Conservation (phyloP, 352 stramenopile genomes). For the Globisporangium spiculum region DNA sequence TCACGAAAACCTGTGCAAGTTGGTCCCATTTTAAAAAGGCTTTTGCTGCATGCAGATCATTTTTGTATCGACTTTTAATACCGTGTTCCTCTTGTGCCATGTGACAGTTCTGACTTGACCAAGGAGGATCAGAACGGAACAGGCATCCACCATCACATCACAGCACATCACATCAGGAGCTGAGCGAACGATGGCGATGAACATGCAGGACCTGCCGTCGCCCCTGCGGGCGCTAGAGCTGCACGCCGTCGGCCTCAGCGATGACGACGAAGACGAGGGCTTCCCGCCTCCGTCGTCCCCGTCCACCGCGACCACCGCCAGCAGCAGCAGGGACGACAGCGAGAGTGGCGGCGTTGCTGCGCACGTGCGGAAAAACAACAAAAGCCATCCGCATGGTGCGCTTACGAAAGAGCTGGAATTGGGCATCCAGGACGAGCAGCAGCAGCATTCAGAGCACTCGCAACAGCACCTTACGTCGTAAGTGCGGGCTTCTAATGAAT, state of each 20-base stretch:
- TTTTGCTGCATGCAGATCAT: neutral
- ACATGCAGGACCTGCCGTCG: constrained; percentile 13
- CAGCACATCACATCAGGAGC: neutral
- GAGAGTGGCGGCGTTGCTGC: neutral
- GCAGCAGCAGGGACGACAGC: constrained; percentile 10
- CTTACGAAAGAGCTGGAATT: constrained; percentile 14
- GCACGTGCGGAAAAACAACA: constrained; percentile 1
- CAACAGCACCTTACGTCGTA: constrained; percentile 44
- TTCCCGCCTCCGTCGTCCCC: constrained; percentile 16
- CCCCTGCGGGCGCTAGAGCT: constrained; percentile 29
- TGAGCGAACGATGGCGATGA: constrained; percentile 5
- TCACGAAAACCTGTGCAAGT: too few species aligned
- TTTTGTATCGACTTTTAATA: neutral
- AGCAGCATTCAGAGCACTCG: constrained; percentile 21
- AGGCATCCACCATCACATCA: neutral
- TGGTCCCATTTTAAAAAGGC: neutral
- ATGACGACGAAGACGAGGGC: constrained; percentile 20
- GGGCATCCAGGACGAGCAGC: constrained; percentile 17
- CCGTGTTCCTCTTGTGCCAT: neutral
- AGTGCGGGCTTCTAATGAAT: neutral
- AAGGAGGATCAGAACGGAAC: constrained; percentile 3
- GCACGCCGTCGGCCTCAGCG: constrained; percentile 23
- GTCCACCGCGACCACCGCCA: constrained; percentile 26
- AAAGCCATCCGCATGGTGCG: neutral
- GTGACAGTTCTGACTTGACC: neutral